Conservation (phyloP, 257 asterid species). For the Solanum ossicruentum region DNA sequence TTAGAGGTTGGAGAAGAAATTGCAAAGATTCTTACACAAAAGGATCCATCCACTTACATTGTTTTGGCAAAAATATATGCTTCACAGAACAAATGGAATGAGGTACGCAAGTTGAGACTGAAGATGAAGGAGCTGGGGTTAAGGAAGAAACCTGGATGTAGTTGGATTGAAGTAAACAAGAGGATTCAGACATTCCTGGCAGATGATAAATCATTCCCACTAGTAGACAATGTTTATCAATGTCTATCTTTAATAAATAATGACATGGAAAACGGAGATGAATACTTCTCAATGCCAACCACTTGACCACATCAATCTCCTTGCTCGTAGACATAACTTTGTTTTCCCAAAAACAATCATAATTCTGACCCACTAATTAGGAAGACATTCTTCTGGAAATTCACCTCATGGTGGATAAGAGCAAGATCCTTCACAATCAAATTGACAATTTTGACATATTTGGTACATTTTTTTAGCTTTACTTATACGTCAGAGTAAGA, state of each 20-base stretch:
- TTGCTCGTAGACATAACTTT: neutral
- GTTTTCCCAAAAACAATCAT: neutral
- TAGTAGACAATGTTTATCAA: conserved; percentile 29
- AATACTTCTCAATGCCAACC: neutral
- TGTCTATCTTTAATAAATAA: conserved; percentile 33
- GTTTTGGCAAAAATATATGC: conserved; percentile 60
- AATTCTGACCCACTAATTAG: neutral
- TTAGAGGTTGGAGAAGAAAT: conserved; percentile 46
- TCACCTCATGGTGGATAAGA: neutral
- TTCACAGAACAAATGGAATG: conserved; percentile 40
- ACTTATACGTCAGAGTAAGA: neutral
- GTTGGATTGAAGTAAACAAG: conserved; percentile 70
- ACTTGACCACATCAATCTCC: neutral
- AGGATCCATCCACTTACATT: conserved; percentile 50
- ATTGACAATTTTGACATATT: neutral
- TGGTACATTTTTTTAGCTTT: neutral
- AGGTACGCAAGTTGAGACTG: conserved; percentile 35
- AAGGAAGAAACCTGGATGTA: conserved; percentile 57
- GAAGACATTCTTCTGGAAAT: neutral
- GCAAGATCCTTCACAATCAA: neutral
- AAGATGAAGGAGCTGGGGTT: conserved; percentile 55
- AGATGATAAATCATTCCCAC: conserved; percentile 30
- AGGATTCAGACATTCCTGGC: conserved; percentile 40
- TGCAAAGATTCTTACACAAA: conserved; percentile 36
- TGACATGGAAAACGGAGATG: conserved; percentile 31